Conservation (phyloP, 192 early-diverging fungal species). For the Podila verticillata region DNA sequence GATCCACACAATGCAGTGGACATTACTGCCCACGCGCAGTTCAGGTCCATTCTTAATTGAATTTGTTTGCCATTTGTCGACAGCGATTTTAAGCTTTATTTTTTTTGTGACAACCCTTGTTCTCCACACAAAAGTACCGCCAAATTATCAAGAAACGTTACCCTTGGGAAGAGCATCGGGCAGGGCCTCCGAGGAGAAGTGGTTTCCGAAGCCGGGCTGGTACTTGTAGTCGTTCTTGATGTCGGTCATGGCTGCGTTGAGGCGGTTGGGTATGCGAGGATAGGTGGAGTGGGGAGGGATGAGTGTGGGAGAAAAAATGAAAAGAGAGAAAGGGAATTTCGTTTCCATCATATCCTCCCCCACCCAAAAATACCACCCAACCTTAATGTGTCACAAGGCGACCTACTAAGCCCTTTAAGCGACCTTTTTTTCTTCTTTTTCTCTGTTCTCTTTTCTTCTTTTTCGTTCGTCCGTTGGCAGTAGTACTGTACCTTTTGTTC, state of each 20-base stretch:
- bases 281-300: not conserved
- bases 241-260: conserved; percentile 20
- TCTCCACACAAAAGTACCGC: not conserved
- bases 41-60: too few relatives aligned
- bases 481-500: not conserved
- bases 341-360: too few relatives aligned
- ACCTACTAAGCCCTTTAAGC: not conserved
- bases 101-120: not conserved
- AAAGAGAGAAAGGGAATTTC: not conserved
- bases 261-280: not conserved
- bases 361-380: not conserved
- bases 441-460: not conserved
- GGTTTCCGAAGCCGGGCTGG: conserved; percentile 88
- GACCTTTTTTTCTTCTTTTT: not conserved
- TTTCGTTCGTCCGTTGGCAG: not conserved
- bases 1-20: not conserved
- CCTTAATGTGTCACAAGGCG: not conserved
- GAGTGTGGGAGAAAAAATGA: conserved; percentile 4
- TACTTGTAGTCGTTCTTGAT: conserved; percentile 66
- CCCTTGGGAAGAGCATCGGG: conserved; percentile 83
- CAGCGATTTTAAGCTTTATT: not conserved
- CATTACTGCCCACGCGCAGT: too few relatives aligned
- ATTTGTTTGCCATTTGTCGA: too few relatives aligned
- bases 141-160: conserved; percentile 24
- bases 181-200: conserved; percentile 87